Percentiles rank a stretch among this genome's conserved stretches.
phyloP scores from a whole-genome alignment of 106 monocot genomes.

The Apostasia ramifera region DNA sequence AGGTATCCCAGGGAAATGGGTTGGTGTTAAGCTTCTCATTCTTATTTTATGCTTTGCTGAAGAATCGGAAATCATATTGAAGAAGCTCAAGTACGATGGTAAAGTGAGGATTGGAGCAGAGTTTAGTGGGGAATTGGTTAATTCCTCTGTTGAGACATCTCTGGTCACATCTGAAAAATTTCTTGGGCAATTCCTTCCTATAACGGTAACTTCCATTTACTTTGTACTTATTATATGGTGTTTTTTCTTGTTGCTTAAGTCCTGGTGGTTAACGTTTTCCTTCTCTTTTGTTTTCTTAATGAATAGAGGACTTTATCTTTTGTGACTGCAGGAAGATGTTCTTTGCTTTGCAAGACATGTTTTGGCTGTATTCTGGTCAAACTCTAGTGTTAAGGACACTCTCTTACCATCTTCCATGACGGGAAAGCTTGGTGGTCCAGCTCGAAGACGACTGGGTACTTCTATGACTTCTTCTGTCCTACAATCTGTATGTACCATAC shows the following conservation, averaged over 20 bases:
- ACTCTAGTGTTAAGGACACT: slow-evolving; percentile 8
- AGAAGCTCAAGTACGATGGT: slow-evolving; percentile 9
- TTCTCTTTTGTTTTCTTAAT: background rate
- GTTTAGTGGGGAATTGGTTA: slow-evolving; percentile 4
- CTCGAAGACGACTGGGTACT: slow-evolving; percentile 58
- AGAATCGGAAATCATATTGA: slow-evolving; percentile 41
- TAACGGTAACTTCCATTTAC: slow-evolving; percentile 27
- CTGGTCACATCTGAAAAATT: slow-evolving; percentile 17
- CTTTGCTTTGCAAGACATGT: slow-evolving; percentile 33
- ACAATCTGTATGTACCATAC: slow-evolving; percentile 57
- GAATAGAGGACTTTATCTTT: background rate
- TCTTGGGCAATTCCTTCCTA: slow-evolving; percentile 8
- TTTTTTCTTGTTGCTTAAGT: slow-evolving; percentile 1
- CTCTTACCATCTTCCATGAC: slow-evolving; percentile 55
- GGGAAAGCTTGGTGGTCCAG: slow-evolving; percentile 92
- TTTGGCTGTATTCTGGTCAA: slow-evolving; percentile 54
- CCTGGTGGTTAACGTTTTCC: slow-evolving; percentile 1
- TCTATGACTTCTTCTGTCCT: slow-evolving; percentile 47
- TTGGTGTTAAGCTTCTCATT: slow-evolving; percentile 57
- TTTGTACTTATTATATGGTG: background rate
- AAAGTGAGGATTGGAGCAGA: slow-evolving; percentile 9
- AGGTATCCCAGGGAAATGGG: slow-evolving; percentile 17
- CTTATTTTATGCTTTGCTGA: slow-evolving; percentile 53
- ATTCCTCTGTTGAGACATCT: slow-evolving; percentile 14
- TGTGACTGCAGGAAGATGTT: slow-evolving; percentile 46